A percentile compares a stretch with the other conserved stretches of the same genome.
phyloP scores from a whole-genome alignment of 495 filamentous ascomycete genomes.

The Penicillium bovifimosum region DNA sequence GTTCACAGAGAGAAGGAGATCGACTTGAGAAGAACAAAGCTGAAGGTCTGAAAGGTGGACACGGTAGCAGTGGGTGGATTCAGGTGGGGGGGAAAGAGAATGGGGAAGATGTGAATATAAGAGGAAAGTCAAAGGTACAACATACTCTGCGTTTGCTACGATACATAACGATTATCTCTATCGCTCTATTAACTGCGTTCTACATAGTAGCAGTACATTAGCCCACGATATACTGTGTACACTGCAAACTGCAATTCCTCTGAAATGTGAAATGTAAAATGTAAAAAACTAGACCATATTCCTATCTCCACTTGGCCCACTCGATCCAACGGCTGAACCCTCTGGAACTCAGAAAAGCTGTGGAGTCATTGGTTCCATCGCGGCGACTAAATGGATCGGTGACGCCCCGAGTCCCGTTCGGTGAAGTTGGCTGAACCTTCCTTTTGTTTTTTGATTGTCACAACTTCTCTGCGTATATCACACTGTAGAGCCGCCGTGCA shows the following conservation, averaged over 20 bases:
- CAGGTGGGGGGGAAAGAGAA: background rate
- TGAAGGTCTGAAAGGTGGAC: background rate
- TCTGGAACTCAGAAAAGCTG: conserved; percentile 17
- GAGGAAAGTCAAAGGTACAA: too few species aligned
- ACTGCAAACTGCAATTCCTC: too few species aligned
- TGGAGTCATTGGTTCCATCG: conserved; percentile 21
- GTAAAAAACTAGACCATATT: background rate
- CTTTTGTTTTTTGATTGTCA: too few species aligned
- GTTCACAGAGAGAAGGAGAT: background rate
- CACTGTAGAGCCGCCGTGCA: too few species aligned
- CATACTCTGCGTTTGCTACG: too few species aligned
- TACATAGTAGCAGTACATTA: too few species aligned
- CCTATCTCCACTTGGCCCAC: conserved; percentile 12
- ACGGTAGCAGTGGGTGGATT: conserved; percentile 6
- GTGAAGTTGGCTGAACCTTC: conserved; percentile 15
- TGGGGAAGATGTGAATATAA: background rate
- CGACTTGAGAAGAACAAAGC: background rate
- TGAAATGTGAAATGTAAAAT: background rate
- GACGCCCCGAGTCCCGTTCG: conserved; percentile 26
- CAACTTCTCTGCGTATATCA: too few species aligned
- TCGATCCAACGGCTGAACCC: conserved; percentile 28
- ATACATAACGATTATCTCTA: too few species aligned
- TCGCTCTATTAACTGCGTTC: too few species aligned
- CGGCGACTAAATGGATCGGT: conserved; percentile 26
- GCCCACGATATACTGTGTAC: too few species aligned